phyloP scores from a whole-genome alignment of 345 rosid species.

The Lagerstroemia speciosa region DNA sequence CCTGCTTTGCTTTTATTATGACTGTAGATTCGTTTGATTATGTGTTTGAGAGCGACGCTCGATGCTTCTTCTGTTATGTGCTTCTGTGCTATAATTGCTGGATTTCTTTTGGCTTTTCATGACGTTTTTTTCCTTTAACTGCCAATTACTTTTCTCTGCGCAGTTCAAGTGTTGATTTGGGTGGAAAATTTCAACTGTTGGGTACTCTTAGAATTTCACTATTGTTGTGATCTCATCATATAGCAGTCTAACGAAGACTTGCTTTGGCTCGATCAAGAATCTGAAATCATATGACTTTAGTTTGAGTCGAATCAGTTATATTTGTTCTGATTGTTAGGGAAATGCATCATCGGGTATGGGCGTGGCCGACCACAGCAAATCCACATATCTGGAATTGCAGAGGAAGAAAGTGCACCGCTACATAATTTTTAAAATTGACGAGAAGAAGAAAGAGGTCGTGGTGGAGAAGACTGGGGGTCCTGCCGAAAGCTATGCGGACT shows the following conservation, averaged over 20 bases:
- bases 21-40: neutral
- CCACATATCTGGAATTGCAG: conserved; percentile 50
- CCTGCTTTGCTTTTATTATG: neutral
- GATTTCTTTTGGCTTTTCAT: too few relatives aligned
- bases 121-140: too few relatives aligned
- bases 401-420: conserved; percentile 40
- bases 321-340: conserved; percentile 46
- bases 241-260: neutral
- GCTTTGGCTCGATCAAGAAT: neutral
- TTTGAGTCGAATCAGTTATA: too few relatives aligned
- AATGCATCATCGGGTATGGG: conserved; percentile 81
- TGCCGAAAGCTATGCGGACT: conserved; percentile 39
- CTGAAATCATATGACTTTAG: neutral
- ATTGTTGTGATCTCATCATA: neutral
- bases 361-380: conserved; percentile 52
- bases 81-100: too few relatives aligned
- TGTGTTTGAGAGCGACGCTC: too few relatives aligned
- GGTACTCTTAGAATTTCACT: neutral
- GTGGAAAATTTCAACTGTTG: too few relatives aligned
- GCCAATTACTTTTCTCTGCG: too few relatives aligned
- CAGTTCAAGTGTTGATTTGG: too few relatives aligned
- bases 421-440: conserved; percentile 48
- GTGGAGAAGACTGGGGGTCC: conserved; percentile 57
- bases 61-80: too few relatives aligned
- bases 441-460: conserved; percentile 44